Evolutionary conservation across 495 filamentous ascomycete genomes (phyloP).

Genomic region (Clavariopsis aquatica): DNA sequence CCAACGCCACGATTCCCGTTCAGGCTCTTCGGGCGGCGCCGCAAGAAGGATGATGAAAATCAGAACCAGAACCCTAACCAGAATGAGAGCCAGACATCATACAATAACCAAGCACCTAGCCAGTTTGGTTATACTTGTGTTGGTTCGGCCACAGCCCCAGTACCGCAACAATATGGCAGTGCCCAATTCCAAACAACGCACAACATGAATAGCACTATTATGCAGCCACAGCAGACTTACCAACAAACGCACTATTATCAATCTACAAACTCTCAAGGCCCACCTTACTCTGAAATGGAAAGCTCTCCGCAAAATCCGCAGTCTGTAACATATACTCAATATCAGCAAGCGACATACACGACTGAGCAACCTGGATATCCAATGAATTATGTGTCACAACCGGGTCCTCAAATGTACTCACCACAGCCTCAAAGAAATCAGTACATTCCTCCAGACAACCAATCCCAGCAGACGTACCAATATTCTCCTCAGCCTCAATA

Average conservation of each 20-base stretch:
- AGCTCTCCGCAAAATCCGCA: not conserved
- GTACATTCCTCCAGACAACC: not conserved
- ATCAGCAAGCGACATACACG: not conserved
- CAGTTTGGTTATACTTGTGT: not conserved
- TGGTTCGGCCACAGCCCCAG: not conserved
- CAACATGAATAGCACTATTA: not conserved
- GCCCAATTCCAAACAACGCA: not conserved
- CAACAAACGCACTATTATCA: not conserved
- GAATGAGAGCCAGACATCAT: not conserved
- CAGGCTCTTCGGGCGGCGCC: conserved; percentile 16
- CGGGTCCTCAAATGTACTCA: not conserved
- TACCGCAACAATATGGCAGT: not conserved
- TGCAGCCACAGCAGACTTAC: not conserved
- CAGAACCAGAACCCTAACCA: not conserved
- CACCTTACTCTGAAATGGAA: not conserved
- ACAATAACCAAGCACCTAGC: not conserved
- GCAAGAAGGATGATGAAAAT: conserved; percentile 19
- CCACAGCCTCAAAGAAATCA: not conserved
- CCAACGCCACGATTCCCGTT: conserved; percentile 9
- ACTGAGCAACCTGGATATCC: not conserved
- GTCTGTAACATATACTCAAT: not conserved
- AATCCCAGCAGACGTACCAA: not conserved
- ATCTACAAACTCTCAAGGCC: not conserved
- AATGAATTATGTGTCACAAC: not conserved
- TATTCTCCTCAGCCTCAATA: conserved; percentile 2